phyloP scores from a whole-genome alignment of 768 basidiomycete genomes.

The Termitomyces sp. region DNA sequence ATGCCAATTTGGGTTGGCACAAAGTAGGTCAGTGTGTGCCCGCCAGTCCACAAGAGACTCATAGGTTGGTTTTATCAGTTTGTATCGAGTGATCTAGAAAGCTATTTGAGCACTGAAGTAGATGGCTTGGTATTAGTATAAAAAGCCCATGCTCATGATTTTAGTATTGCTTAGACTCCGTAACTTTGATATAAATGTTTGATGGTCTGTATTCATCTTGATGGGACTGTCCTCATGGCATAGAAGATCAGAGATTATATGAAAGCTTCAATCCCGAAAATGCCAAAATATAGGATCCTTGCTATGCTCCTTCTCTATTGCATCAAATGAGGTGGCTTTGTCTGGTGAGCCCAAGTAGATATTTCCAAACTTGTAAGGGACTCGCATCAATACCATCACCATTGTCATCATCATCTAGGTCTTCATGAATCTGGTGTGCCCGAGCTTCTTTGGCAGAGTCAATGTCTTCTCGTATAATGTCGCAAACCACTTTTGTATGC shows the following conservation, averaged over 20 bases:
- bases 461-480: background rate
- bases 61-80: conserved; percentile 1
- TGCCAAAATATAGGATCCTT: background rate
- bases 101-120: too few relatives aligned
- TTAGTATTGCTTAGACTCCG: background rate
- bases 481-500: background rate
- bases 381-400: background rate
- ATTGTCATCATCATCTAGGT: background rate
- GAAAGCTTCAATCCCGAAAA: background rate
- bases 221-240: background rate
- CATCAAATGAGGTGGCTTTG: background rate
- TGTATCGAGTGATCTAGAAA: background rate
- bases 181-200: background rate
- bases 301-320: background rate
- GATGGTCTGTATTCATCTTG: background rate
- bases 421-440: too few relatives aligned
- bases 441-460: background rate
- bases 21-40: conserved; percentile 1
- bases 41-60: conserved; percentile 3
- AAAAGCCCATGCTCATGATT: background rate
- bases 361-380: background rate
- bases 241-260: background rate
- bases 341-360: background rate
- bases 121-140: too few relatives aligned
- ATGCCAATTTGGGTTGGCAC: background rate